Evolutionary conservation across 352 stramenopile genomes (phyloP).

Genomic region (Phytophthora uliginosa): DNA sequence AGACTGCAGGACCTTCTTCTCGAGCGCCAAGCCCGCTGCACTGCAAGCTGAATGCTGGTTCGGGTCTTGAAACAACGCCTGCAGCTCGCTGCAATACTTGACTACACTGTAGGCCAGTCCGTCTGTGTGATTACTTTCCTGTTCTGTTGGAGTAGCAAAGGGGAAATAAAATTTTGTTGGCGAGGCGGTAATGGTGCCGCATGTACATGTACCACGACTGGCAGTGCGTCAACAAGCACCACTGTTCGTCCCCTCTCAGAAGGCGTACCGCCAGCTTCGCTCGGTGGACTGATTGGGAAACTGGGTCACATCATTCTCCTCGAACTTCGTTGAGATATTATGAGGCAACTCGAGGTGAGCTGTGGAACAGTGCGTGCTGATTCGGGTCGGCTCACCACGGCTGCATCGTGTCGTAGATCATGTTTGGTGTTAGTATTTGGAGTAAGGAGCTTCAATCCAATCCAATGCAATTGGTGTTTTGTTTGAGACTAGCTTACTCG

Average conservation of each 20-base stretch:
- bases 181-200: too few species aligned
- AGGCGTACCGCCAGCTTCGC: neutral
- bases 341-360: neutral
- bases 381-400: too few species aligned
- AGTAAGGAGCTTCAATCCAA: neutral
- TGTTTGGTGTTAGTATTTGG: neutral
- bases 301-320: neutral
- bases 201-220: neutral
- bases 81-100: too few species aligned
- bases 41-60: neutral
- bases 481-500: too few species aligned
- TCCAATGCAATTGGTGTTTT: neutral
- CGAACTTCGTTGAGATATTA: neutral
- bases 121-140: too few species aligned
- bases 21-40: neutral
- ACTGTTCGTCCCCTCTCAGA: neutral
- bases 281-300: neutral
- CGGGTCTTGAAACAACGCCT: too few species aligned
- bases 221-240: neutral
- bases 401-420: neutral
- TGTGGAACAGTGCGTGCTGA: too few species aligned
- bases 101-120: too few species aligned
- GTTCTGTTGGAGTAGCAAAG: too few species aligned
- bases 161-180: too few species aligned
- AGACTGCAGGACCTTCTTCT: slow-evolving; percentile 24